phyloP scores from a whole-genome alignment of 1,139 yeast genomes.

The Hyphopichia buzzinii region DNA sequence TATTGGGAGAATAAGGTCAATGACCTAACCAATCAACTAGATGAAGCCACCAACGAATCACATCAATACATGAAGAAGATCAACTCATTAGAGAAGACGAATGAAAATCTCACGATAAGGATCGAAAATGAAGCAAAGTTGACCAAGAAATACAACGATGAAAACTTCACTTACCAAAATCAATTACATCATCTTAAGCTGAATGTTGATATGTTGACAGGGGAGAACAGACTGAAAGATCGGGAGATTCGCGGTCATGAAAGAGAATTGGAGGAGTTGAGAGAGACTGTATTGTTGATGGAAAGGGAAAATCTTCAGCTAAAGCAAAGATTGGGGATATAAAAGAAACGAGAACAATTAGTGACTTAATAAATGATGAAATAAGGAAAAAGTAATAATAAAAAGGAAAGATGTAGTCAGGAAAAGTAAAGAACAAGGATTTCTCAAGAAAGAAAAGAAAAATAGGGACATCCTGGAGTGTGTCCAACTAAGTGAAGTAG shows the following conservation, averaged over 20 bases:
- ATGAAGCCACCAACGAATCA: conserved; percentile 27
- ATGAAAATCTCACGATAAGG: conserved; percentile 37
- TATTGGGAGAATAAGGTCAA: conserved; percentile 44
- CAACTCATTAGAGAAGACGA: conserved; percentile 29
- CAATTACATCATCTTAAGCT: conserved; percentile 36
- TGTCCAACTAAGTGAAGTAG: too few species aligned
- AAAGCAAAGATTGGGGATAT: conserved; percentile 37
- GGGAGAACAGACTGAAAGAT: conserved; percentile 43
- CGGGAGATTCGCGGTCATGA: conserved; percentile 31
- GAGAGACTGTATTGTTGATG: conserved; percentile 51
- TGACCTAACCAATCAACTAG: conserved; percentile 29
- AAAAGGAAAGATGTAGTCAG: too few species aligned
- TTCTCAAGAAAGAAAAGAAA: too few species aligned
- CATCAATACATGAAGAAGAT: conserved; percentile 32
- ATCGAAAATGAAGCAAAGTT: conserved; percentile 36
- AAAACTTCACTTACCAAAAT: conserved; percentile 46
- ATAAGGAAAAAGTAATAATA: too few species aligned
- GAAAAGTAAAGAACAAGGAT: too few species aligned
- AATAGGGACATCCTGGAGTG: too few species aligned
- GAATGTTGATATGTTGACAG: conserved; percentile 34
- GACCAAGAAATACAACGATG: conserved; percentile 46
- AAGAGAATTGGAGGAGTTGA: conserved; percentile 45
- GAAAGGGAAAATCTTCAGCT: conserved; percentile 69
- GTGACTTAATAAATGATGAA: too few species aligned
- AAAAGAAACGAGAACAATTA: conserved; percentile 1